Evolutionary conservation across 2,329 filamentous ascomycete genomes (phyloP).

Genomic region (Aspergillus neotritici): DNA sequence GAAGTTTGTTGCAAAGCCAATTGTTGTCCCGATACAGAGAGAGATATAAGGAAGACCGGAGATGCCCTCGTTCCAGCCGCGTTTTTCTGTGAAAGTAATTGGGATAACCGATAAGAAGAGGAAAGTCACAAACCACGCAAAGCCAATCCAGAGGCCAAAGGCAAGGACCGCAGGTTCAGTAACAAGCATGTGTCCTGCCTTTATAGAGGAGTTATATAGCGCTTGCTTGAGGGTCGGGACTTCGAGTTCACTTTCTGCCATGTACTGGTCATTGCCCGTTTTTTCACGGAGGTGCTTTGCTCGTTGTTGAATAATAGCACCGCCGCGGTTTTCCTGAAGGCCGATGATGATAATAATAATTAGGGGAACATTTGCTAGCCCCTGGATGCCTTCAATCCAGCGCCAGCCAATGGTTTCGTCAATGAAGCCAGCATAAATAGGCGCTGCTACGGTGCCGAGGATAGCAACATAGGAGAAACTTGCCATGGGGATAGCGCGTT

Average conservation of each 20-base stretch:
- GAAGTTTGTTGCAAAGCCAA: slow-evolving; percentile 47
- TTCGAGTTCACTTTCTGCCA: slow-evolving; percentile 48
- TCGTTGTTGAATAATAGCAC: slow-evolving; percentile 46
- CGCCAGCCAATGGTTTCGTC: slow-evolving; percentile 50
- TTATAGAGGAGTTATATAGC: slow-evolving; percentile 44
- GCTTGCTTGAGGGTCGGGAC: slow-evolving; percentile 43
- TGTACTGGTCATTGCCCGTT: slow-evolving; percentile 48
- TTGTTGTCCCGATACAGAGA: slow-evolving; percentile 45
- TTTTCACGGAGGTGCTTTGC: slow-evolving; percentile 44
- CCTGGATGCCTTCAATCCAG: slow-evolving; percentile 51
- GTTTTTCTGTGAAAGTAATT: slow-evolving; percentile 49
- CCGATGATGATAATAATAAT: slow-evolving; percentile 41
- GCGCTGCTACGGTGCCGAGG: slow-evolving; percentile 49
- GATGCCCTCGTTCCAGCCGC: slow-evolving; percentile 48
- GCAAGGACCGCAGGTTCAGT: slow-evolving; percentile 48
- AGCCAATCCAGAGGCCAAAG: slow-evolving; percentile 49
- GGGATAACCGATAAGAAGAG: slow-evolving; percentile 50
- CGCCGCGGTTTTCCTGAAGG: slow-evolving; percentile 46
- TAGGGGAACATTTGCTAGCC: slow-evolving; percentile 48
- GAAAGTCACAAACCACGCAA: slow-evolving; percentile 52
- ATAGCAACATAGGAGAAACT: slow-evolving; percentile 48
- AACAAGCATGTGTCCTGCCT: slow-evolving; percentile 46
- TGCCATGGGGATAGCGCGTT: slow-evolving; percentile 45
- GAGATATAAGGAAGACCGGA: slow-evolving; percentile 49
- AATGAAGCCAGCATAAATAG: slow-evolving; percentile 52